Base-by-base conservation (phyloP, 2,329 filamentous ascomycete species). In the Rutstroemia sp. region DNA sequence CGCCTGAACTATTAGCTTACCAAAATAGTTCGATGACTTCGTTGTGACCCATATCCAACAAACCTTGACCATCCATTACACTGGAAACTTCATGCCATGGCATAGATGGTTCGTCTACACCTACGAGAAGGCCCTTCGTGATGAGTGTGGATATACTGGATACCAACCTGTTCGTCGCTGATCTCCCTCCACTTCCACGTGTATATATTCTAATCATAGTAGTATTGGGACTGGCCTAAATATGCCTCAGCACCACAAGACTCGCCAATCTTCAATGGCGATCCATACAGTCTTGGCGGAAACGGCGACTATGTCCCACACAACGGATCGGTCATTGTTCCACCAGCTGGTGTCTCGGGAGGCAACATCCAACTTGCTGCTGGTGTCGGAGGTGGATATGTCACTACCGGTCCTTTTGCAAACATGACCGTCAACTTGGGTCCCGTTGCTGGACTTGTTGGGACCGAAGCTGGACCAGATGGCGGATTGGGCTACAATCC, bases 201-300 rank as follows among this genome's bases (percentile, higher is more conserved):
- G 34, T 70, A 75, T 9, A 55, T 56, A 19, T 16, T n/a, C 27
- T n/a, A 17, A 60, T 70, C 71, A 44, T 61, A 64, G 30, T 34
- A 34, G 30, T 34, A 34, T 14, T 34, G 64, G 71, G 75, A 81
- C 65, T 82, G 78, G 76, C 72, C 73, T 3, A 71, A 72, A 48
- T 77, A 75, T 65, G 71, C 75, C 2, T 25, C 30, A 2, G 72
- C 79, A 58, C 71, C 73, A 2, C 61, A 65, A 57, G 71, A 72
- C 46, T 78, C 77, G 0, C 76, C 78, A 12, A 64, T 81, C 47
- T 81, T 83, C 61, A 78, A 80, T 61, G 80, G 80, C 36, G 76
- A 73, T 61, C 73, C 72, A 25, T 76, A 73, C 45, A 75, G 72
- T 54, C 67, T 80, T 71, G 72, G 72, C 21, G 76, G 77, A 30